Evolutionary conservation across 257 asterid genomes (phyloP), one percentile per base, ranked within the genome.

Genomic region (Solanum stenotomum): DNA sequence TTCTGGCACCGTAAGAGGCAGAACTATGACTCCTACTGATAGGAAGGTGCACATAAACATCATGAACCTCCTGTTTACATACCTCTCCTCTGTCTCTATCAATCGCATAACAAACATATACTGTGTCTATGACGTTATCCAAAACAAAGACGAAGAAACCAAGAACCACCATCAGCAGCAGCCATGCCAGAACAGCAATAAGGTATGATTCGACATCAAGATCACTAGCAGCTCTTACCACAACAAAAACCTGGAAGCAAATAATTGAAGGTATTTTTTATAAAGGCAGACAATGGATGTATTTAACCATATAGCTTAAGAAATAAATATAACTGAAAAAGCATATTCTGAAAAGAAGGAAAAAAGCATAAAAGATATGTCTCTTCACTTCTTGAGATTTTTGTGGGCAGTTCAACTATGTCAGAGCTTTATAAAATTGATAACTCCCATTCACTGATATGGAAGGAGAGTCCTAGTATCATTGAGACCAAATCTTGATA

Each of bases 51-150:
- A 93, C 98, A 79, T 96, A 97, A 79, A 97, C 99, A 88, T 97
- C 98, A 33, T 97, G 99, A 42, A 97, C 96, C 8, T 95, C 98
- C 88, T 94, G 98, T 87, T 95, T 96, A 82, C 91, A 92, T 34
- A 95, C 98, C 90, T 97, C 99, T 7, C 98, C 99, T 79, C 93
- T 91, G 88, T 97, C 99, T 85, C 97, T 89, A 91, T 97, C 99
- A 46, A 97, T 89, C 6, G 98, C 99, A 10, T 97, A 97, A 91
- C 99, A 97, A 49, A 97, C 95, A 15, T 97, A 97, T 75, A 97
- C 93, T 0, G 99, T 93, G 31, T 97, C 99, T 0, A 97, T 93
- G 7, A 94, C 98, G 40, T 94, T 91, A 87, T 97, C 99, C 91
- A 97, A 65, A 68, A 95, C 93, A 52, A 92, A 98, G 86, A 96